These are phyloP conservation scores for Euphorbia lathyris DNA, from an alignment of 345 rosid genomes.

Conservation along the genomic window DNA sequence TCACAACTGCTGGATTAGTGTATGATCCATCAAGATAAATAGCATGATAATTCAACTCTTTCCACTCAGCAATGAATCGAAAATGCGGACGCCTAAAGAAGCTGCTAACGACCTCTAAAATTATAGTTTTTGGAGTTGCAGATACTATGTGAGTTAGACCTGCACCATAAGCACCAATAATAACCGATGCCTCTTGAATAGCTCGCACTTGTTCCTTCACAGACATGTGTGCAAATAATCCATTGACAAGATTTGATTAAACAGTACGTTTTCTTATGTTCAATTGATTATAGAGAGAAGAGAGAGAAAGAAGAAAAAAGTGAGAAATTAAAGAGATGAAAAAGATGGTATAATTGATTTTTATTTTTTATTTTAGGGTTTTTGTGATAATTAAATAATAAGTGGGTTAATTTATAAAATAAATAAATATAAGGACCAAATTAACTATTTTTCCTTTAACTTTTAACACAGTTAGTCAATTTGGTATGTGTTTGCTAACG, in stretches of 20 bases:
- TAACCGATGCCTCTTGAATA: slow-evolving; percentile 90
- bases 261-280: no score
- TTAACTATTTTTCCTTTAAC: no score
- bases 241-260: slow-evolving; percentile 77
- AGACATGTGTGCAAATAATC: slow-evolving; percentile 84
- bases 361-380: no score
- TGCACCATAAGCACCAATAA: slow-evolving; percentile 95
- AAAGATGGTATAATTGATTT: no score
- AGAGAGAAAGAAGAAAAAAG: no score
- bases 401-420: no score
- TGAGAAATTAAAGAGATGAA: no score
- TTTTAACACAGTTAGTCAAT: no score
- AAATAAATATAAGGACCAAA: no score
- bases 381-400: no score
- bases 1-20: slow-evolving; percentile 53
- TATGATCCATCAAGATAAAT: slow-evolving; percentile 62
- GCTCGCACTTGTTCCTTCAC: slow-evolving; percentile 84
- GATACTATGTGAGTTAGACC: slow-evolving; percentile 91
- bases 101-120: slow-evolving; percentile 70
- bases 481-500: no score
- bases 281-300: no score
- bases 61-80: slow-evolving; percentile 77
- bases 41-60: slow-evolving; percentile 85
- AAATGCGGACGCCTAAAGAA: slow-evolving; percentile 77
- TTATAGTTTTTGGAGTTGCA: slow-evolving; percentile 74